Evolutionary conservation across 108 stramenopile species (phyloP).

Genomic region (Pseudonitzschia pungens): DNA sequence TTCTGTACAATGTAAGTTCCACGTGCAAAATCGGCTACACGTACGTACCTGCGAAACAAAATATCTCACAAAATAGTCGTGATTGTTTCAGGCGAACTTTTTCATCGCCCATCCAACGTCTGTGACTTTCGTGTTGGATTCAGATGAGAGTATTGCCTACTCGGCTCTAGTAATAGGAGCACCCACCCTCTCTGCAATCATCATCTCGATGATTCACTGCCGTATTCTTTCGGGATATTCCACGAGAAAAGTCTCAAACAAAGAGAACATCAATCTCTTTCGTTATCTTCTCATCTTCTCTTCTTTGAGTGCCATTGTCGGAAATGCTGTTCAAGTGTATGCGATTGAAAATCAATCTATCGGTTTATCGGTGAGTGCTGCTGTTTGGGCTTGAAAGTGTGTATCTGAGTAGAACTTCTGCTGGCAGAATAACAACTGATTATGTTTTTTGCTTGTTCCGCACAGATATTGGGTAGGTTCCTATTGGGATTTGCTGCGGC

Average conservation of each 20-base stretch:
- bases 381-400: background rate
- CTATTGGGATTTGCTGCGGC: conserved; percentile 65
- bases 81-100: conserved; percentile 58
- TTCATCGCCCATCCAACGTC: conserved; percentile 71
- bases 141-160: conserved; percentile 44
- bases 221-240: conserved; percentile 25
- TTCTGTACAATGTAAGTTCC: conserved; percentile 39
- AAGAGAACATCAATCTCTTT: conserved; percentile 40
- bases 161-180: conserved; percentile 63
- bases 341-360: conserved; percentile 52
- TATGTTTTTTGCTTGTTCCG: background rate
- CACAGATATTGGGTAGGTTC: conserved; percentile 48
- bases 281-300: conserved; percentile 43
- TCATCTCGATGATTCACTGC: conserved; percentile 59
- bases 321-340: conserved; percentile 57
- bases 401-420: too few relatives aligned
- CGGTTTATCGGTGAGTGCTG: conserved; percentile 36
- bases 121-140: conserved; percentile 43
- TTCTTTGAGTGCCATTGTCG: conserved; percentile 41
- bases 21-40: background rate
- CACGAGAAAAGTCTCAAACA: conserved; percentile 17
- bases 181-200: conserved; percentile 60
- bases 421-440: background rate
- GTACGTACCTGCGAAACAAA: background rate
- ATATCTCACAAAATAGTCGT: background rate